These are phyloP conservation scores for Cryphonectria japonica DNA, from an alignment of 2,329 filamentous ascomycete species.

Conservation along the genomic window DNA sequence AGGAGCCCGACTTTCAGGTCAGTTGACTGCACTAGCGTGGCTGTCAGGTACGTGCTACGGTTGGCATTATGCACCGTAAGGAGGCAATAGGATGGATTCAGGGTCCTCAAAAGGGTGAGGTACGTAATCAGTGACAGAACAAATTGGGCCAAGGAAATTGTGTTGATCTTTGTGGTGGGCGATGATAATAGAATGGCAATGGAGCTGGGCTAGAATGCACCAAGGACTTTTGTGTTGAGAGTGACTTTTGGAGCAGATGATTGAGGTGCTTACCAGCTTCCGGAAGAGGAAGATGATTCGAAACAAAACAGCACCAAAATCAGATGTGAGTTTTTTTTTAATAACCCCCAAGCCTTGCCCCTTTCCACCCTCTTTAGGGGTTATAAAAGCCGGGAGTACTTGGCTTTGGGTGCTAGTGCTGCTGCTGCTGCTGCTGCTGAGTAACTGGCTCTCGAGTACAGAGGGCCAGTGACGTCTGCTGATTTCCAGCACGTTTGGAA, in stretches of 20 bases:
- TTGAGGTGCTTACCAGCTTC: not conserved
- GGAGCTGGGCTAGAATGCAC: too few species aligned
- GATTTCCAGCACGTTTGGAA: too few species aligned
- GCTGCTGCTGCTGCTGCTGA: not conserved
- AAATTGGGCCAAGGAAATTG: not conserved
- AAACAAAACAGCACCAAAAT: not conserved
- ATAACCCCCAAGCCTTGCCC: too few species aligned
- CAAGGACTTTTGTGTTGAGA: too few species aligned
- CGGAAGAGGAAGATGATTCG: not conserved
- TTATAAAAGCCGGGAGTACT: not conserved
- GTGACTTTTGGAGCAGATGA: too few species aligned
- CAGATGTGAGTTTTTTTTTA: too few species aligned
- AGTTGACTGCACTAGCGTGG: conserved; percentile 16
- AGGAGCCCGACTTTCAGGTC: conserved; percentile 4
- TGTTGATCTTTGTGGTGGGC: not conserved
- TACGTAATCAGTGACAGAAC: too few species aligned
- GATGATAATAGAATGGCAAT: too few species aligned
- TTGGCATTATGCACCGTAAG: not conserved
- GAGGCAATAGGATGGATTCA: not conserved
- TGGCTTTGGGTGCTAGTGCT: not conserved
- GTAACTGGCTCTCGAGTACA: not conserved
- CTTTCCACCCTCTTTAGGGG: not conserved
- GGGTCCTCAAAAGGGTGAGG: not conserved
- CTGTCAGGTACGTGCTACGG: conserved; percentile 5
- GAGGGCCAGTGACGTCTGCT: too few species aligned